Conservation (phyloP, 352 stramenopile species). For the Globisporangium barbulae region DNA sequence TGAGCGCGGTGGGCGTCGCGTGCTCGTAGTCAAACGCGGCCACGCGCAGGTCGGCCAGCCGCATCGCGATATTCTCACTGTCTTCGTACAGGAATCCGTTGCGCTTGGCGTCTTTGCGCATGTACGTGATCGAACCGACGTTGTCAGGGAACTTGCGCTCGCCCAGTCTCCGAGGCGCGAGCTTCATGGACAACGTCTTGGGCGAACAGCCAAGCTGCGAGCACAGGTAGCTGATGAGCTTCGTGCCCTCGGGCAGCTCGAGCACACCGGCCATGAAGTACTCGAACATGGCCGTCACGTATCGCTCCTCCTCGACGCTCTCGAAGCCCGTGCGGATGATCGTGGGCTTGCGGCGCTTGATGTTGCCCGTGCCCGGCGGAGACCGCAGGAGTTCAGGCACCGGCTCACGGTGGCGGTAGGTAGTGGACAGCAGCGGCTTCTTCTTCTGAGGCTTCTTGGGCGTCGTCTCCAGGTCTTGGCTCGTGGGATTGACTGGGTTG, state of each 20-base stretch:
- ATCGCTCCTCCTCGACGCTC: constrained; percentile 56
- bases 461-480: not conserved
- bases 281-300: constrained; percentile 54
- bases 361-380: constrained; percentile 18
- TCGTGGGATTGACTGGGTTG: not conserved
- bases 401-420: not conserved
- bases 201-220: constrained; percentile 47
- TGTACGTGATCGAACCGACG: constrained; percentile 51
- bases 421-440: not conserved
- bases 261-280: constrained; percentile 60
- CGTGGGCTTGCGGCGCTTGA: constrained; percentile 41
- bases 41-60: constrained; percentile 21
- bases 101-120: constrained; percentile 24
- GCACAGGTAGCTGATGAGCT: constrained; percentile 55
- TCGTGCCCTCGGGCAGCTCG: constrained; percentile 48
- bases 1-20: constrained; percentile 17
- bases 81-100: not conserved
- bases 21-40: constrained; percentile 25
- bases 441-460: constrained; percentile 9
- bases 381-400: constrained; percentile 5
- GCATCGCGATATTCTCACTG: constrained; percentile 13
- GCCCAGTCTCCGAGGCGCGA: constrained; percentile 45
- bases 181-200: constrained; percentile 69
- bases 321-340: constrained; percentile 80
- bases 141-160: constrained; percentile 60